Percentiles rank a stretch among this genome's conserved stretches.
phyloP scores from a whole-genome alignment of 345 rosid species.

The Gossypium ekmanianum region DNA sequence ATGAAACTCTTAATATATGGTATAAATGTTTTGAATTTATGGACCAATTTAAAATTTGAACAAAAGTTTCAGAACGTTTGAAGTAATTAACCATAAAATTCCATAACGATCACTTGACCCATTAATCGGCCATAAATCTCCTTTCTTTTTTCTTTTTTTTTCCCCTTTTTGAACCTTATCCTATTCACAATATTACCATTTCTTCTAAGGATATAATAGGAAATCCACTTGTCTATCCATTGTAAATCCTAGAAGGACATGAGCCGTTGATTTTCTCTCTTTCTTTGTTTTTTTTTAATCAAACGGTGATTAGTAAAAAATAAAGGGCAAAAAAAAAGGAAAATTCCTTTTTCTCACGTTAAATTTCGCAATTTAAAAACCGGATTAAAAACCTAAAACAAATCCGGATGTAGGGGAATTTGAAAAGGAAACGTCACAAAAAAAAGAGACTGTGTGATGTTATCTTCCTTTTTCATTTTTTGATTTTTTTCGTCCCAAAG shows the following conservation, averaged over 20 bases:
- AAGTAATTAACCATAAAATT: too few species aligned
- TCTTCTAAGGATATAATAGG: background rate
- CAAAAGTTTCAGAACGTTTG: too few species aligned
- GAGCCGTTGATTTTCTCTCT: background rate
- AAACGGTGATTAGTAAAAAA: background rate
- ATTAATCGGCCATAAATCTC: background rate
- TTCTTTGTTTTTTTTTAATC: background rate
- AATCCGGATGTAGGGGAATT: background rate
- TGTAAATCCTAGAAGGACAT: background rate
- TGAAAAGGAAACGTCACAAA: slow-evolving; percentile 1
- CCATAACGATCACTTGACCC: background rate
- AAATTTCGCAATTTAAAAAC: slow-evolving; percentile 6
- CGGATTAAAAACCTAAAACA: background rate
- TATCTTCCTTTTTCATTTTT: background rate
- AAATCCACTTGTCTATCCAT: too few species aligned
- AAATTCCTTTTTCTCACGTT: background rate
- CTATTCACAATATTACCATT: background rate
- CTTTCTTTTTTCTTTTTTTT: background rate
- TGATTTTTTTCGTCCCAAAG: background rate
- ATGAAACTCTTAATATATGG: too few species aligned
- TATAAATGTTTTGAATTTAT: background rate
- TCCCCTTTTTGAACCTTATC: background rate
- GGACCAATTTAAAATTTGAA: background rate
- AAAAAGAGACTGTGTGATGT: slow-evolving; percentile 4
- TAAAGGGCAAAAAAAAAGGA: background rate